Base-by-base conservation (phyloP, 306 rosid species). In the Glycine soja region DNA sequence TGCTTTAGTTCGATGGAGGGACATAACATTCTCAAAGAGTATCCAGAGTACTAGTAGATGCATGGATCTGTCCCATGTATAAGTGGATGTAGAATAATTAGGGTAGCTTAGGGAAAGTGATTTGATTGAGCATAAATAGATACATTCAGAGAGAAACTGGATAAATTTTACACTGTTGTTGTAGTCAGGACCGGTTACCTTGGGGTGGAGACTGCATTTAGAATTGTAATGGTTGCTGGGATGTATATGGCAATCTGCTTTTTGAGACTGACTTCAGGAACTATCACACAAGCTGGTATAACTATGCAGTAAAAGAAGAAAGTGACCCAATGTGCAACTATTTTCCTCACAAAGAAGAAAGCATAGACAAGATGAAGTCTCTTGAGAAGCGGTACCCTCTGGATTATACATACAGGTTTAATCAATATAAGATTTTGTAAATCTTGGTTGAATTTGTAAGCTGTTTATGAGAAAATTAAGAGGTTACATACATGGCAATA, bases 1-100 rank as follows among this genome's bases (percentile, higher is more conserved):
- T 54, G 92, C 91, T 83, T 88, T 88, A 38, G 93, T 88, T 74
- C 85, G 89, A 86, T 88, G 89, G 72, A 84, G 88, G 36, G 91
- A 88, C 88, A 81, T 90, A 70, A 90, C 90, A 75, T 88, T 90
- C 89, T 88, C 90, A 12, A 90, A 90, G 84, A 88, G 88, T 77
- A 90, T 86, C 93, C 89, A 90, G 76, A 82, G 82, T 38, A 84
- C 88, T 45, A 90, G 75, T 34, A 88, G 85, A 72, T 88, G 88
- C 70, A 80, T 54, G 74, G 91, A 88, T 76, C 90, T 88, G 86
- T 80, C 50, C 78, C 80, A 80, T 76, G 47, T 54, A 12, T 8
- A 61, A 47, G 63, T 61, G 76, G 62, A 51, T 67, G 3, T 68
- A 65, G 70, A 80, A 77, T 73, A 53, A 42, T 56, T 66, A 59